A percentile compares a stretch with the other conserved stretches of the same genome.
These are phyloP conservation scores for Ophiostoma populinum DNA, from an alignment of 2,329 filamentous ascomycete species.

Conservation along the genomic window DNA sequence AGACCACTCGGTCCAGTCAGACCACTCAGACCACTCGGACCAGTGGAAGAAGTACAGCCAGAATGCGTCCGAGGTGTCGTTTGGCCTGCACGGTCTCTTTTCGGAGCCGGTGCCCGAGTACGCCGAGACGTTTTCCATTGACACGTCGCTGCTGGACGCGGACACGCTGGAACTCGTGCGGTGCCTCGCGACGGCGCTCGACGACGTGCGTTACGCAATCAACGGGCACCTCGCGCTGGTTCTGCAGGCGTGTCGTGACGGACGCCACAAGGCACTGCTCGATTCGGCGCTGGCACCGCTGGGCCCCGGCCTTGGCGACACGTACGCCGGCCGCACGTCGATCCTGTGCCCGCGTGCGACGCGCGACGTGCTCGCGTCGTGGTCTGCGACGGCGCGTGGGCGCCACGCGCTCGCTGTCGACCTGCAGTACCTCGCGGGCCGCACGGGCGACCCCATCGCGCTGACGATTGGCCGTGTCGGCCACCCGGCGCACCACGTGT, in stretches of 20 bases:
- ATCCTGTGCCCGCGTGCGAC: slow-evolving; percentile 24
- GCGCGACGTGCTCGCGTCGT: slow-evolving; percentile 21
- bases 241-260: neutral
- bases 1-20: too few relatives aligned
- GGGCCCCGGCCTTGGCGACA: too few relatives aligned
- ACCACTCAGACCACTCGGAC: too few relatives aligned
- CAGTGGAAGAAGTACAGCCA: too few relatives aligned
- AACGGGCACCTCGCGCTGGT: slow-evolving; percentile 27
- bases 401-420: slow-evolving; percentile 16
- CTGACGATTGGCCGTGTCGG: neutral
- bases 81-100: too few relatives aligned
- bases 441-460: neutral
- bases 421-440: slow-evolving; percentile 19
- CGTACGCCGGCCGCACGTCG: neutral
- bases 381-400: slow-evolving; percentile 19
- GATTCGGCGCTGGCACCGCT: too few relatives aligned
- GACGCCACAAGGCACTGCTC: neutral
- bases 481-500: neutral
- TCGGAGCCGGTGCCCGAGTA: too few relatives aligned
- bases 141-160: too few relatives aligned
- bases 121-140: too few relatives aligned
- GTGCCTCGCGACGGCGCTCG: slow-evolving; percentile 22
- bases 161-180: too few relatives aligned
- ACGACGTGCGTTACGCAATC: slow-evolving; percentile 28
- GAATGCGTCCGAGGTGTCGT: too few relatives aligned